A percentile compares a stretch with the other conserved stretches of the same genome.
phyloP scores from a whole-genome alignment of 202 grass and related monocot genomes.

The Schoenoplectus tabernaemontani region DNA sequence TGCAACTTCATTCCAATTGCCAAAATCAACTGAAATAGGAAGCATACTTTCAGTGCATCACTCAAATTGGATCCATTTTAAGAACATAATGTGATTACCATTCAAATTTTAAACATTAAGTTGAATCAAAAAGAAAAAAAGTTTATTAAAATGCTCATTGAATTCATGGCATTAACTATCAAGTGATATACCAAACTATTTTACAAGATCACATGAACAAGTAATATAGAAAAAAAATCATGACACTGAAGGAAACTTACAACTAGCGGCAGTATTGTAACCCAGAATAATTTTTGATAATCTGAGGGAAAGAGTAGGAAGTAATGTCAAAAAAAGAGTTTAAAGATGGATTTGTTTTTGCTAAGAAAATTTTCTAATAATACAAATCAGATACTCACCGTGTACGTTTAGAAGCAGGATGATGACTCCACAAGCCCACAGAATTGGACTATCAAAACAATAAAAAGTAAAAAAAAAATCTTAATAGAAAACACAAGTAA shows the following conservation, averaged over 20 bases:
- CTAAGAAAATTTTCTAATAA: background rate
- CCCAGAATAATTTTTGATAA: slow-evolving; percentile 66
- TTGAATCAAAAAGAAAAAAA: background rate
- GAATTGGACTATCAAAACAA: slow-evolving; percentile 42
- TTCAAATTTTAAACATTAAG: background rate
- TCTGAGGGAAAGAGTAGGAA: slow-evolving; percentile 35
- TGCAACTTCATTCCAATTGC: slow-evolving; percentile 88
- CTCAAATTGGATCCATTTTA: background rate
- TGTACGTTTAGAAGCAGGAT: slow-evolving; percentile 82
- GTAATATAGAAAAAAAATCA: background rate
- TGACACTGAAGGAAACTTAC: slow-evolving; percentile 39
- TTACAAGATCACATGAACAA: background rate
- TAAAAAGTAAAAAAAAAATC: slow-evolving; percentile 21
- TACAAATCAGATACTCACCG: slow-evolving; percentile 42
- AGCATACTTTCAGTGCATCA: background rate
- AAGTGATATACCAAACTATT: background rate
- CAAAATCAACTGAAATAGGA: slow-evolving; percentile 58
- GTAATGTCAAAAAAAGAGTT: background rate
- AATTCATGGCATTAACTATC: background rate
- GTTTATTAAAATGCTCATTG: background rate
- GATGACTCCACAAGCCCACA: slow-evolving; percentile 74
- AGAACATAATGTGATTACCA: background rate
- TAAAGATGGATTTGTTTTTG: background rate
- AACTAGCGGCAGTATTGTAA: slow-evolving; percentile 61
- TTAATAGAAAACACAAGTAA: background rate